Conservation (phyloP, 169 alveolate species). For the Miamiensis avidus region DNA sequence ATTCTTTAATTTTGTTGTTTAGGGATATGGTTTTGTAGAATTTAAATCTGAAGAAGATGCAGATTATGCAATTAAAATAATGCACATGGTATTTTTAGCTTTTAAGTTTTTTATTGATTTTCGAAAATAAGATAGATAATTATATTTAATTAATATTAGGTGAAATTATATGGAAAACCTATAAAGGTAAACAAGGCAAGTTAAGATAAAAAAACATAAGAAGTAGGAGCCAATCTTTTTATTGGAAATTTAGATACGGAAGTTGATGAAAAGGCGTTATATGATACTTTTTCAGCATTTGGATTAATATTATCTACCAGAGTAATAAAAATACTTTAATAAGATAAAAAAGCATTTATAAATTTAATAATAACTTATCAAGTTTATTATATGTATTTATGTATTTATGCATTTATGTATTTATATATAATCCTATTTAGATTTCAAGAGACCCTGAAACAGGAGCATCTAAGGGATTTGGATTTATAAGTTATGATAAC, state of each 20-base stretch:
- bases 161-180: conserved; percentile 96
- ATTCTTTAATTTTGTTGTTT: neutral
- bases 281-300: conserved; percentile 96
- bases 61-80: conserved; percentile 96
- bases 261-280: conserved; percentile 96
- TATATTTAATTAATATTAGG: conserved; percentile 1
- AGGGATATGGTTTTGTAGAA: conserved; percentile 98
- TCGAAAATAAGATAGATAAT: neutral
- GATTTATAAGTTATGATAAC: conserved; percentile 96
- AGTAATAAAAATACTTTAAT: conserved; percentile 11
- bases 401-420: neutral
- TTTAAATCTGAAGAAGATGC: conserved; percentile 96
- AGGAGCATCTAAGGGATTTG: conserved; percentile 94
- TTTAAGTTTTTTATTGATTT: too few species aligned
- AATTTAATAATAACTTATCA: too few species aligned
- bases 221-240: conserved; percentile 98
- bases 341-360: too few species aligned
- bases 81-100: conserved; percentile 86
- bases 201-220: conserved; percentile 95
- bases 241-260: conserved; percentile 98
- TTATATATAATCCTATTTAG: conserved; percentile 32
- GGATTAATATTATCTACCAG: conserved; percentile 91
- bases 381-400: too few species aligned
- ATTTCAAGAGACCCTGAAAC: conserved; percentile 95
- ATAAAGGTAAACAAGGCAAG: conserved; percentile 97